A percentile compares a stretch with the other conserved stretches of the same genome.
Conservation (phyloP, 176 grass and related monocot genomes). For the Carex parvula region DNA sequence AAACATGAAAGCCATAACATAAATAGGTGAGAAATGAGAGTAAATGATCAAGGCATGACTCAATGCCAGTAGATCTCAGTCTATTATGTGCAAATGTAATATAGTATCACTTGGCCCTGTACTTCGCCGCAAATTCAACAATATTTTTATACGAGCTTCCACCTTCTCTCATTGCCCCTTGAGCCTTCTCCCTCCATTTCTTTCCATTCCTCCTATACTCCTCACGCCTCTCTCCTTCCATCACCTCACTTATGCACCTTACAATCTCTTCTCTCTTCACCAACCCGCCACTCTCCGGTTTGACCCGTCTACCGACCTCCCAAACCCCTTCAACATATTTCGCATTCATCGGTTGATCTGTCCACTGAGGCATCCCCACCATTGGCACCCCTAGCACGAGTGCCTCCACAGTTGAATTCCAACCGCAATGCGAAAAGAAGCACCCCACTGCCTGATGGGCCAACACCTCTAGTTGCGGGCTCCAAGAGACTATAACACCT, state of each 20-base stretch:
- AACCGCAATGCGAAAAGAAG: conserved; percentile 82
- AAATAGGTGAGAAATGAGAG: neutral
- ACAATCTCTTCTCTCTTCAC: conserved; percentile 41
- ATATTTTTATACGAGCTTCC: conserved; percentile 51
- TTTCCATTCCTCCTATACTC: conserved; percentile 32
- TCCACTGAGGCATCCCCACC: conserved; percentile 56
- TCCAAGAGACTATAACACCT: conserved; percentile 51
- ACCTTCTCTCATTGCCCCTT: conserved; percentile 29
- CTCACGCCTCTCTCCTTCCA: conserved; percentile 38
- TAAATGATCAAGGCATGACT: neutral
- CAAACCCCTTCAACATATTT: conserved; percentile 71
- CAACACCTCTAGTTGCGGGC: conserved; percentile 71
- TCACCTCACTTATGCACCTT: conserved; percentile 22
- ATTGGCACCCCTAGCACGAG: conserved; percentile 22
- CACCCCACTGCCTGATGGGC: conserved; percentile 57
- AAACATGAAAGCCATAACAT: neutral
- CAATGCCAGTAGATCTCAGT: neutral
- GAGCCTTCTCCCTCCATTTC: conserved; percentile 33
- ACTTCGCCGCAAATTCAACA: conserved; percentile 37
- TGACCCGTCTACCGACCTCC: conserved; percentile 45
- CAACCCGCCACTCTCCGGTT: conserved; percentile 19
- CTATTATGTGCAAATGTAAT: neutral
- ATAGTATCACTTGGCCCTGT: neutral
- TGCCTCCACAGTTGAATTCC: conserved; percentile 70
- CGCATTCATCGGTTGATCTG: conserved; percentile 82